Evolutionary conservation across 2,329 filamentous ascomycete genomes (phyloP), one percentile per base, ranked within the genome.

Genomic region (Apiospora aurea): DNA sequence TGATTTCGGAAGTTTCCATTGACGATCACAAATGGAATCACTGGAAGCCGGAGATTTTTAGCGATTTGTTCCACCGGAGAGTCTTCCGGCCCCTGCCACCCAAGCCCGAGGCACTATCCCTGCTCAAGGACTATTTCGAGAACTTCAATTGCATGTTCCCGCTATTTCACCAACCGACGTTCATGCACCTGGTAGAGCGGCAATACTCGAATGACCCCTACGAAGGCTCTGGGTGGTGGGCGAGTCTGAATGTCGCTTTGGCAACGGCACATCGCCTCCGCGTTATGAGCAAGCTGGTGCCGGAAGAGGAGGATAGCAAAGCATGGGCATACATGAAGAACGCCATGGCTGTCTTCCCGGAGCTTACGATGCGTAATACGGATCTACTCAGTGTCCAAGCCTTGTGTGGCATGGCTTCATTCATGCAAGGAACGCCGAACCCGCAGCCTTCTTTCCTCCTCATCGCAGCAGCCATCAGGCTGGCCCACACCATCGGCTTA

Each of bases 141-240:
- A 98, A 98, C 83, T 98, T 99, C 87, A 99, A 99, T 85, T 96
- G 94, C 89, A 96, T 98, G 89, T 97, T 98, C 79, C 96, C 96
- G 7, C 87, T 99, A 4, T 99, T 97, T 79, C 96, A 99, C 81
- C 95, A 98, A 81, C 95, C 96, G 0, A 98, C 96, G 0, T 99
- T 99, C 80, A 98, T 98, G 94, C 95, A 98, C 79, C 87, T 98
- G 6, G 95, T 98, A 44, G 95, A 98, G 79, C 91, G 93, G 76
- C 96, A 98, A 80, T 99, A 98, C 82, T 97, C 95, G 0, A 86
- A 91, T 69, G 94, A 98, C 76, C 96, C 96, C 0, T 98, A 98
- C 76, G 92, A 97, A 80, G 95, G 96, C 41, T 97, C 95, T 7
- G 96, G 96, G 3, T 99, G 96, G 96, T 99, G 96, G 96, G 96